phyloP scores from a whole-genome alignment of 2,329 filamentous ascomycete species.

The Monilinia fructigena region DNA sequence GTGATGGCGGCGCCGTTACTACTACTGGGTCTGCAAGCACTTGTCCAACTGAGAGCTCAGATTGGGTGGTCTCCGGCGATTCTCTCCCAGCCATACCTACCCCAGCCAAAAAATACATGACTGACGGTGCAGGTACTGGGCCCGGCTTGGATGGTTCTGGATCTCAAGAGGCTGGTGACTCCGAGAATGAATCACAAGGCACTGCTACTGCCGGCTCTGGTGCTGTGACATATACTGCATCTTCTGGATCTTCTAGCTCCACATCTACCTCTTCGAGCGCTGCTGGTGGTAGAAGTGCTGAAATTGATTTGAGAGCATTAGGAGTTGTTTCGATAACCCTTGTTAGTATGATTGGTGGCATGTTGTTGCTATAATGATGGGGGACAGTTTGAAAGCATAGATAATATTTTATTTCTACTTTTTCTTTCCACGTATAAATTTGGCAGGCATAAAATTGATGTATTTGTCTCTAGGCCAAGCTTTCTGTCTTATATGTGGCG shows the following conservation, averaged over 20 bases:
- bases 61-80: conserved; percentile 49
- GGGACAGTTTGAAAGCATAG: not conserved
- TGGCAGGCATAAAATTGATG: conserved; percentile 4
- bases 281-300: conserved; percentile 9
- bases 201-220: conserved; percentile 34
- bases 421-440: not conserved
- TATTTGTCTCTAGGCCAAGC: not conserved
- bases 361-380: conserved; percentile 13
- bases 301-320: conserved; percentile 13
- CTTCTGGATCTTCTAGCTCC: conserved; percentile 17
- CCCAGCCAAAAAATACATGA: conserved; percentile 44
- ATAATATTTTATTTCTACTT: not conserved
- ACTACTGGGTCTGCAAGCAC: conserved; percentile 38
- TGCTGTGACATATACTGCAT: conserved; percentile 29
- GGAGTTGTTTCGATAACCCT: conserved; percentile 2
- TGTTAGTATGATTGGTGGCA: conserved; percentile 15
- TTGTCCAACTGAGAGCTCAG: conserved; percentile 47
- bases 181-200: conserved; percentile 31
- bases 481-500: not conserved
- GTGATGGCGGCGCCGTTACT: conserved; percentile 51
- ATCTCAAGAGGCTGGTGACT: conserved; percentile 39
- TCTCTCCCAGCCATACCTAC: conserved; percentile 51
- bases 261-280: not conserved
- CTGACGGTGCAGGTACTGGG: conserved; percentile 50
- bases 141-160: conserved; percentile 42